Evolutionary conservation across 1,284 basidiomycete genomes (phyloP), one percentile per base, ranked within the genome.

Genomic region (Pseudozyma sp.): DNA sequence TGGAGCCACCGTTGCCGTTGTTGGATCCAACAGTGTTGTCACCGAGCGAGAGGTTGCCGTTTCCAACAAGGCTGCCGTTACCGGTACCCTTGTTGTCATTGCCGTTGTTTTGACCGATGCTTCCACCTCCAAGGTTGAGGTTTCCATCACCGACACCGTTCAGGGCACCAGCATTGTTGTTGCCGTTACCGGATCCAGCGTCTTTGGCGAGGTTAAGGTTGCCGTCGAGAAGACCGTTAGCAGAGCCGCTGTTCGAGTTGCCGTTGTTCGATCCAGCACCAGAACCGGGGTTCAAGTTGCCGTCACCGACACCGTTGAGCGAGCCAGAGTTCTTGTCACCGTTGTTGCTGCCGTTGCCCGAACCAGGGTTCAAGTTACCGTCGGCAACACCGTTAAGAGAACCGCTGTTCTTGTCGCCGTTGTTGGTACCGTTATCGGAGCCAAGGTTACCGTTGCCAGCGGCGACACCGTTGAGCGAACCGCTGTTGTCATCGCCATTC

Each of bases 111-210:
- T 44, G 36, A 12, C 68, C 68, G 13, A 53, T 43, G 13, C 14
- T 25, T 34, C 52, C 52, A 6, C 51, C 51, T 25, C 51, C 51
- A 12, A 50, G 25, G 47, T 70, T 70, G 49, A 36, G 40, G 39
- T 65, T 70, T 2, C 68, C 61, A 52, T 53, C 61, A 12, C 36
- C 56, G 40, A 70, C 52, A 35, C 67, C 67, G 51, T 70, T 70
- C 36, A 38, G 40, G 1, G 56, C 18, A 7, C 66, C 66, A 11
- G 39, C 18, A 58, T 66, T 69, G 52, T 42, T 42, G 56, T 69
- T 69, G 44, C 66, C 66, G 31, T 57, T 68, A 31, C 52, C 38
- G 21, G 49, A 43, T 25, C 64, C 64, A 36, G 55, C 55, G 9
- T 40, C 57, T 1, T 52, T 56, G n/a, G 58, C 57, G 16, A 70